Percentiles rank a stretch among this genome's conserved stretches.
Evolutionary conservation across 2,329 filamentous ascomycete species (phyloP).

Genomic region (Cladophialophora chaetospira): DNA sequence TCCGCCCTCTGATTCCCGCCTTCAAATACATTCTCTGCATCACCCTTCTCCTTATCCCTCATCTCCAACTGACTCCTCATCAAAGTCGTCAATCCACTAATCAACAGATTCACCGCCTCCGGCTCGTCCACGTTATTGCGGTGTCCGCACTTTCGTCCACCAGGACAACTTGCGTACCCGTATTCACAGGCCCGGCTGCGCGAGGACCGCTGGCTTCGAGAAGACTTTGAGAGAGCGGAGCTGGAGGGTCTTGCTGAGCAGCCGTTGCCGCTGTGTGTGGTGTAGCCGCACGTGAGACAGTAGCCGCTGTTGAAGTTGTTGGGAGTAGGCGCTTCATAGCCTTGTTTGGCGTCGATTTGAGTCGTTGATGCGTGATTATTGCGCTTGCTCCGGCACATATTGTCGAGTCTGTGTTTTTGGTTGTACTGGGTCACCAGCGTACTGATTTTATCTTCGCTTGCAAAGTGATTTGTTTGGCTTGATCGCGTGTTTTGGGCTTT

Average conservation of each 20-base stretch:
- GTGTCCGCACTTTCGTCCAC: background rate
- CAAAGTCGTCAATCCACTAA: slow-evolving; percentile 3
- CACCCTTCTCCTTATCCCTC: background rate
- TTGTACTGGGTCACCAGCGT: too few relatives aligned
- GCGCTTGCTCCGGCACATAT: background rate
- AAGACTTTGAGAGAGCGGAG: background rate
- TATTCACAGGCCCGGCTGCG: background rate
- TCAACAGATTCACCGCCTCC: background rate
- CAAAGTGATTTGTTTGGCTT: too few relatives aligned
- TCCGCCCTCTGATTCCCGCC: background rate
- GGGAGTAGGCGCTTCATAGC: background rate
- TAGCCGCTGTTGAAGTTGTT: background rate
- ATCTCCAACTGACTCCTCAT: slow-evolving; percentile 1
- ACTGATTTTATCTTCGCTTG: too few relatives aligned
- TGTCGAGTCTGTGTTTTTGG: too few relatives aligned
- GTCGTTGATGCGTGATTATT: background rate
- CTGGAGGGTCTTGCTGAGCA: background rate
- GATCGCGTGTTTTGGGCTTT: too few relatives aligned
- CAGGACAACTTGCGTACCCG: background rate
- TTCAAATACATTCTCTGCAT: background rate
- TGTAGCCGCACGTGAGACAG: background rate
- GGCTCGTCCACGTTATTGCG: background rate
- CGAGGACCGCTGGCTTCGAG: background rate
- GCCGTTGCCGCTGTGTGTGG: background rate
- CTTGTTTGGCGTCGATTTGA: background rate